Conservation (phyloP, 768 basidiomycete genomes). For the Tulasnella sp. region DNA sequence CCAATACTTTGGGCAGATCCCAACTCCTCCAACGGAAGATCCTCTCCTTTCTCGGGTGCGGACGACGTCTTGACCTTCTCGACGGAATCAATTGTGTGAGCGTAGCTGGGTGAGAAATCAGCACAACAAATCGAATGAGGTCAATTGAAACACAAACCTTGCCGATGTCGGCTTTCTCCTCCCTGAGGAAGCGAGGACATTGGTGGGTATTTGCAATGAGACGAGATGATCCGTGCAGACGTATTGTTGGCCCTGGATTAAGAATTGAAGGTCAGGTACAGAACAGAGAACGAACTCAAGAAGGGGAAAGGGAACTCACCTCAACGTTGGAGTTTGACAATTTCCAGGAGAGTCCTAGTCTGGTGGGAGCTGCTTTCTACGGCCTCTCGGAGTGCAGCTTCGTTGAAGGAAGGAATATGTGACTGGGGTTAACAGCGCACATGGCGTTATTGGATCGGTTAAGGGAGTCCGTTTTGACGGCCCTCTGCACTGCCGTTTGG, state of each 20-base stretch:
- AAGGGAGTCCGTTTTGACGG: conserved; percentile 87
- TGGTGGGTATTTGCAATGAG: conserved; percentile 86
- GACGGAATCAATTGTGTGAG: conserved; percentile 83
- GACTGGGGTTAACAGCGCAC: conserved; percentile 94
- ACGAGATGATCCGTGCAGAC: conserved; percentile 96
- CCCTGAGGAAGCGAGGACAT: conserved; percentile 89
- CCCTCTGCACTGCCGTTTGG: conserved; percentile 95
- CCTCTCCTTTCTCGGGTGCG: conserved; percentile 97
- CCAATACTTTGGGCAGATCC: conserved; percentile 69
- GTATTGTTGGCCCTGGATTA: conserved; percentile 99
- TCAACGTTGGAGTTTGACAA: conserved; percentile 95
- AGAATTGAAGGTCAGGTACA: conserved; percentile 34
- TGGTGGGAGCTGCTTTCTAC: conserved; percentile 76
- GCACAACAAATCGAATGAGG: conserved; percentile 25
- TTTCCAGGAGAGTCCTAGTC: conserved; percentile 77
- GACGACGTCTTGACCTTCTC: conserved; percentile 88
- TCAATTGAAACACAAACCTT: conserved; percentile 40
- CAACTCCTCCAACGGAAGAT: no score
- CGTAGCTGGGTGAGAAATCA: conserved; percentile 50
- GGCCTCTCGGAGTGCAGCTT: conserved; percentile 88
- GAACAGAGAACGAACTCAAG: conserved; percentile 26
- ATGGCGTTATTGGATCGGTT: conserved; percentile 95
- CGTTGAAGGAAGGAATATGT: conserved; percentile 88
- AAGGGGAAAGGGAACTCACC: conserved; percentile 53
- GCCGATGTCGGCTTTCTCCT: no score